phyloP scores from a whole-genome alignment of 352 stramenopile genomes.

The Thraustochytrium striatum region DNA sequence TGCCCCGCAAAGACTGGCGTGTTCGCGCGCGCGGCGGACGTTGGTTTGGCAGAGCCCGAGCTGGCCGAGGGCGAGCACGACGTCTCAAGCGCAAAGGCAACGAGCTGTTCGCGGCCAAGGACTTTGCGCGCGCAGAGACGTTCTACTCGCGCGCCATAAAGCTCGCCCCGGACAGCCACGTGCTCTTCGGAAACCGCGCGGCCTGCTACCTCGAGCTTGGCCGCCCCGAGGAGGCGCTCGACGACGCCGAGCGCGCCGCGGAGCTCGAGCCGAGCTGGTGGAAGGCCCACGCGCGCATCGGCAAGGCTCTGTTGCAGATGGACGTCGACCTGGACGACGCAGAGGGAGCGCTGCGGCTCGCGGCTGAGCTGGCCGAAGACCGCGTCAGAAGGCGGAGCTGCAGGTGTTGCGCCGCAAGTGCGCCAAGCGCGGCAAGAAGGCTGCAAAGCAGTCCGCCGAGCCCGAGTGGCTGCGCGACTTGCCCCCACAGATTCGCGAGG shows the following conservation, averaged over 20 bases:
- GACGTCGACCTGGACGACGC: constrained; percentile 3
- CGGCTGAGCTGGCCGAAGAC: not conserved
- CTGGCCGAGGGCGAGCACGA: not conserved
- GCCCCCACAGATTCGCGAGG: not conserved
- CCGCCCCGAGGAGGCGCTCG: not conserved
- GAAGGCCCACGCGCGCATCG: constrained; percentile 28
- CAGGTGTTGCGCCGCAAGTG: not conserved
- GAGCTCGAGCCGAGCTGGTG: constrained; percentile 12
- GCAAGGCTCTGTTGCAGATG: constrained; percentile 36
- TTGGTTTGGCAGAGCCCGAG: not conserved
- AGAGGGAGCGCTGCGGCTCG: not conserved
- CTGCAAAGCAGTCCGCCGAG: not conserved
- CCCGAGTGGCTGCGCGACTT: not conserved
- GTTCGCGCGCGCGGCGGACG: not conserved
- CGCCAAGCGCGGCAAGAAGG: not conserved
- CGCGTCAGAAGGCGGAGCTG: constrained; percentile 1
- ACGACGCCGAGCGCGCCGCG: not conserved
- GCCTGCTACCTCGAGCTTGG: constrained; percentile 8
- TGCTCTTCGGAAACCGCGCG: constrained; percentile 25
- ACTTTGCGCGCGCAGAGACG: not conserved
- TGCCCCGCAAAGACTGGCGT: constrained; percentile 23
- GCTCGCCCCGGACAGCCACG: not conserved
- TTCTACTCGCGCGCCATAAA: constrained; percentile 7
- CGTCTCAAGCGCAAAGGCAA: constrained; percentile 32
- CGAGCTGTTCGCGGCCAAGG: constrained; percentile 33